Evolutionary conservation across 208 protist genomes (phyloP), one percentile per base, ranked within the genome.

Genomic region (Trypanosoma rangeli): DNA sequence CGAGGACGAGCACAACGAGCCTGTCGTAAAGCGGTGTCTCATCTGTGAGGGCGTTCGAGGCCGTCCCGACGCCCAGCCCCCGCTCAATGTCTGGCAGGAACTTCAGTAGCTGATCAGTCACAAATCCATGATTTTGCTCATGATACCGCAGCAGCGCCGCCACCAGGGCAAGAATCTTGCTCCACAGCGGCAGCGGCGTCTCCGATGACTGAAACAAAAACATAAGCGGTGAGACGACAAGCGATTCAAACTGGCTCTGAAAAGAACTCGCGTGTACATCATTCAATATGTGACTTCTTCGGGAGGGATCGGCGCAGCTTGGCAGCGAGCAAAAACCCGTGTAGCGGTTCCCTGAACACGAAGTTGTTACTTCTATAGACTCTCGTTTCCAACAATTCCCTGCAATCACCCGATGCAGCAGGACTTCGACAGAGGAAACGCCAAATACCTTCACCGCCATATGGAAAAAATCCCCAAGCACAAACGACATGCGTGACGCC

Each of bases 151-250:
- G 46, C 16, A 77, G 59, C 29, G 72, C 72, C 31, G 72, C 24
- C 3, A 77, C 29, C 35, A 77, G 39, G 5, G 64, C 54, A 29
- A 77, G 57, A 50, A 77, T 70, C 64, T 77, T 77, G 52, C 58
- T 63, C 72, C 72, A 77, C 31, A 77, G 22, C 29, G 35, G 13
- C 10, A 77, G 33, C 28, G 72, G 60, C 22, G 65, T 77, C 5
- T 66, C 3, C 3, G 55, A 18, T 0, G 64, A 72, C 31, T 54
- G 29, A 56, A 77, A 77, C 28, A 77, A 44, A 28, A 52, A 66
- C 44, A 68, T 77, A 26, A 77, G 26, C 16, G 72, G 72, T 1
- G 46, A 1, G 33, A 77, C 61, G 13, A 77, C 65, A 10, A 77
- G 33, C 5, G 46, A 53, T 28, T 77, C 72, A 71, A 77, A 77